Base-by-base conservation (phyloP, 257 asterid genomes). In the Lycium ferocissimum region DNA sequence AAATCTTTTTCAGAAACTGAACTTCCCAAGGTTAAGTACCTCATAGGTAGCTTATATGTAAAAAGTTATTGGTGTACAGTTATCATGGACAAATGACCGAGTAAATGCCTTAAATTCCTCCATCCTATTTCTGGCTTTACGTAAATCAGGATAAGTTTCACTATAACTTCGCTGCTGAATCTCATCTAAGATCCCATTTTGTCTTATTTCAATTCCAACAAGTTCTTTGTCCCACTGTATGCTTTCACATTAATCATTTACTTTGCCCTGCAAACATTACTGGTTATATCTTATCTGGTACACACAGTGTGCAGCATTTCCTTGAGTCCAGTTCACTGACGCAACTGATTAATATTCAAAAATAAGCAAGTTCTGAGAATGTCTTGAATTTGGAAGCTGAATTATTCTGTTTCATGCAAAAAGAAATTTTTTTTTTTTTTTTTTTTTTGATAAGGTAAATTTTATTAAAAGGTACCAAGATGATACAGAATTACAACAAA, bases 21-120 rank as follows among this genome's bases (percentile, higher is more conserved):
- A 26, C 33, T 26, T 26, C 33, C 33, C 33, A 26, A 45, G 66
- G 58, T 73, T 33, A 78, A 33, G 61, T 78, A 35, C 82, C 66
- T 53, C 82, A 53, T 53, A 54, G 33, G 9, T 15, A 53, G 49
- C 26, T 33, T 1, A 78, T 78, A 5, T 54, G 65, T 53, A 47
- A 33, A 78, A 33, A 35, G 63, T 14, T 56, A 53, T 26, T 78
- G 43, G 33, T 78, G 51, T 54, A 22, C 47, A 53, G 81, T 22
- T 22, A 26, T 38, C 81, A 51, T 2, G 6, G 61, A 49, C 45
- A 76, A 76, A 76, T 76, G 63, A 51, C 63, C 62, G 51, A 58
- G 82, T 78, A 51, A 78, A 78, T 78, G 82, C 26, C 82, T 78
- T 78, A 33, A 54, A 78, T 78, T 51, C 49, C 82, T 78, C 51